Percentiles rank a stretch among this genome's conserved stretches.
phyloP scores from a whole-genome alignment of 2,329 filamentous ascomycete genomes.

The Colletotrichum falcatum region DNA sequence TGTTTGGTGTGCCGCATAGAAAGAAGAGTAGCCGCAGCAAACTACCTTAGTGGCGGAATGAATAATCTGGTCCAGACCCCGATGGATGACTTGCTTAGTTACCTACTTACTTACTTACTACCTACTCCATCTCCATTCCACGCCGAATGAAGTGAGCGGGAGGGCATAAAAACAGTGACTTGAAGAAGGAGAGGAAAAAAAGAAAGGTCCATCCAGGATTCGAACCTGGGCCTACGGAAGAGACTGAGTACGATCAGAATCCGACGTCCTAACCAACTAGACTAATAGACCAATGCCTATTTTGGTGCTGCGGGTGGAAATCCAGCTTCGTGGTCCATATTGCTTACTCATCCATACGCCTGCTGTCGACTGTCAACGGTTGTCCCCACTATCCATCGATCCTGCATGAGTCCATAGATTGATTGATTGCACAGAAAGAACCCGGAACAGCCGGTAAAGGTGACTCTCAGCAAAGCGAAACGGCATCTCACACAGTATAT shows the following conservation, averaged over 20 bases:
- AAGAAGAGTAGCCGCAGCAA: not conserved
- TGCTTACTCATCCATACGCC: too few species aligned
- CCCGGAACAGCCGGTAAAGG: not conserved
- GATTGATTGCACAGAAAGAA: too few species aligned
- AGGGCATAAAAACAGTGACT: too few species aligned
- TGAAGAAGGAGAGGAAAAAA: too few species aligned
- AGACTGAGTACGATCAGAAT: conserved; percentile 31
- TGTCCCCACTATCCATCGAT: too few species aligned
- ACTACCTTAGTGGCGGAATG: not conserved
- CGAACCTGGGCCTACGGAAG: conserved; percentile 41
- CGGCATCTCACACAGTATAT: not conserved
- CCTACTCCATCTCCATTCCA: too few species aligned
- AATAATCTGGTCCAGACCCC: not conserved
- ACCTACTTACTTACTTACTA: too few species aligned
- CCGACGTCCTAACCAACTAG: conserved; percentile 42
- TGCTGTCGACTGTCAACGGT: not conserved
- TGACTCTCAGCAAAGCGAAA: not conserved
- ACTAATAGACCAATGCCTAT: conserved; percentile 34
- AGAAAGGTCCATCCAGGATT: conserved; percentile 40
- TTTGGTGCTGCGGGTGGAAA: too few species aligned
- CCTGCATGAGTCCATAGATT: too few species aligned
- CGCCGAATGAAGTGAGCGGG: too few species aligned
- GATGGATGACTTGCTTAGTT: too few species aligned
- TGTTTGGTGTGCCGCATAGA: conserved; percentile 11
- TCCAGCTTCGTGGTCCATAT: not conserved